Percentiles rank a stretch among this genome's conserved stretches.
Conservation (phyloP, 257 asterid genomes). For the Perilla frutescens region DNA sequence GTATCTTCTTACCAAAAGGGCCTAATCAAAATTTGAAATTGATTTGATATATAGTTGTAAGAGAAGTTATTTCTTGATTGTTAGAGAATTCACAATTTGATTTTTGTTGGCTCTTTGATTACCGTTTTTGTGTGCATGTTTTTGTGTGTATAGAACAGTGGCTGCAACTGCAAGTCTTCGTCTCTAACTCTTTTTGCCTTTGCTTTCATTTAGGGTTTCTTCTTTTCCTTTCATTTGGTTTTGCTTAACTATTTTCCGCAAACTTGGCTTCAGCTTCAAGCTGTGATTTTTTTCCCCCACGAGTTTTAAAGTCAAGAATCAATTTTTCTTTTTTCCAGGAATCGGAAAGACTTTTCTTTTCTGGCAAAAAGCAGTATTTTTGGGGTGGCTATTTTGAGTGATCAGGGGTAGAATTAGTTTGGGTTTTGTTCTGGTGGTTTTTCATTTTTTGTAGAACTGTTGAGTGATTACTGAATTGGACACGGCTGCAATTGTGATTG, state of each 20-base stretch:
- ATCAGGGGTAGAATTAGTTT: slow-evolving; percentile 32
- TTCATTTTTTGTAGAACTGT: slow-evolving; percentile 9
- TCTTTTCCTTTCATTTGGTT: slow-evolving; percentile 29
- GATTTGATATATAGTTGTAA: not conserved
- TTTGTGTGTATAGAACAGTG: slow-evolving; percentile 47
- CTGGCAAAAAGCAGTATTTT: not conserved
- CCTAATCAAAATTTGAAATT: slow-evolving; percentile 30
- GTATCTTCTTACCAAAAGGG: slow-evolving; percentile 44
- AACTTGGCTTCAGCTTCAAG: slow-evolving; percentile 45
- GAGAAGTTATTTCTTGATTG: slow-evolving; percentile 23
- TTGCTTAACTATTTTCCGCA: slow-evolving; percentile 16
- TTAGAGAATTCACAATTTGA: slow-evolving; percentile 16
- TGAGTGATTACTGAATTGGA: slow-evolving; percentile 24
- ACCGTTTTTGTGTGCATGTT: slow-evolving; percentile 43
- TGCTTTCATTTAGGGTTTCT: slow-evolving; percentile 56
- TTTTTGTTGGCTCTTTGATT: slow-evolving; percentile 7
- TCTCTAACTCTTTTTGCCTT: slow-evolving; percentile 41
- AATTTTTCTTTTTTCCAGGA: slow-evolving; percentile 1
- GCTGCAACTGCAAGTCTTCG: slow-evolving; percentile 53
- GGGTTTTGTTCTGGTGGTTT: slow-evolving; percentile 18
- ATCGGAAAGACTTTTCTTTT: slow-evolving; percentile 29
- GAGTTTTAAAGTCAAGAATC: slow-evolving; percentile 34
- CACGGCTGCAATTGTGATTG: slow-evolving; percentile 28
- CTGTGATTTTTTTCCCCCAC: slow-evolving; percentile 35
- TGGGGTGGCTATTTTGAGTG: slow-evolving; percentile 26